These are phyloP conservation scores for Cubamyces lactineus DNA, from an alignment of 768 basidiomycete species.

Conservation along the genomic window DNA sequence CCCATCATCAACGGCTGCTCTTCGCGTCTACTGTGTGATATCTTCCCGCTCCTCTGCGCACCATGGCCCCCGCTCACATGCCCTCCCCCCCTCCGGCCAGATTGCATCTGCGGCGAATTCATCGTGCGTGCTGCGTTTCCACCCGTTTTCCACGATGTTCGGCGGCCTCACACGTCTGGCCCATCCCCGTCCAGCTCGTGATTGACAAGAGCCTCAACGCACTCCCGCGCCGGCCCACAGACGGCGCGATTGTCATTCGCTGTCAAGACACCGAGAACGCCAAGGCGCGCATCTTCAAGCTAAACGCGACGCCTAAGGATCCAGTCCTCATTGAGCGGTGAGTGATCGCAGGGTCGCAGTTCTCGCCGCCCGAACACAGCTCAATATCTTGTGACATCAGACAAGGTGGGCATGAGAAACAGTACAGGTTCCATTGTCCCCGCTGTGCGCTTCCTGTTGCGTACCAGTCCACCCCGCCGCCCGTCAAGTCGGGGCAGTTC, in stretches of 20 bases:
- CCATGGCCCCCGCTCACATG: constrained; percentile 9
- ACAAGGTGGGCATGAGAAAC: constrained; percentile 71
- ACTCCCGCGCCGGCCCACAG: constrained; percentile 74
- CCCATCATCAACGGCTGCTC: constrained; percentile 73
- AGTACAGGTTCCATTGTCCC: constrained; percentile 71
- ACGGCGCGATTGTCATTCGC: constrained; percentile 80
- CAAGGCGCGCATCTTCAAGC: constrained; percentile 79
- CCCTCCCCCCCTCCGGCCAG: constrained; percentile 41
- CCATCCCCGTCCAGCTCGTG: constrained; percentile 57
- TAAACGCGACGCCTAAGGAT: constrained; percentile 73
- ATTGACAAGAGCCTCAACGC: constrained; percentile 74
- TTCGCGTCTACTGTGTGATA: constrained; percentile 80
- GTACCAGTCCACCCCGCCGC: constrained; percentile 80
- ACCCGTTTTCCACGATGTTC: background rate
- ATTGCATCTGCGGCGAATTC: constrained; percentile 89
- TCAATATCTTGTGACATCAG: constrained; percentile 40
- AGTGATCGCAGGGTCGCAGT: constrained; percentile 30
- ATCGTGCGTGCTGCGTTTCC: constrained; percentile 55
- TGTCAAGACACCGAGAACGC: constrained; percentile 61
- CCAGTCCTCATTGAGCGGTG: constrained; percentile 82
- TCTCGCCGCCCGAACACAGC: constrained; percentile 13
- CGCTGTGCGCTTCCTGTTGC: constrained; percentile 68
- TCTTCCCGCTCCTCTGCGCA: constrained; percentile 12
- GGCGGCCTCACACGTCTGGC: constrained; percentile 8
- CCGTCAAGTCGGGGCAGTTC: constrained; percentile 75